Evolutionary conservation across 2,329 filamentous ascomycete genomes (phyloP).

Genomic region (Acrocalymma vagum): DNA sequence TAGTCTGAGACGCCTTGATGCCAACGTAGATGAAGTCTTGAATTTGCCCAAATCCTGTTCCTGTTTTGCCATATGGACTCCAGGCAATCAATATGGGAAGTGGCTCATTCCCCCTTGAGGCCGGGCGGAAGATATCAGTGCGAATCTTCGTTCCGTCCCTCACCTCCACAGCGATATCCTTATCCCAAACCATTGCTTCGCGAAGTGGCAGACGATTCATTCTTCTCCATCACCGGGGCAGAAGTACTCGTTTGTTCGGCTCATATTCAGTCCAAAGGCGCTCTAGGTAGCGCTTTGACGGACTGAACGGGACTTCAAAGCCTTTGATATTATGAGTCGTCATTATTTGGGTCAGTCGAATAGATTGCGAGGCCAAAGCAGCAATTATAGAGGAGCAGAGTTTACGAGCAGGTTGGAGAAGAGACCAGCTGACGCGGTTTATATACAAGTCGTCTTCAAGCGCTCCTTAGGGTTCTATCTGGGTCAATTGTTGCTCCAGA

Average conservation of each 20-base stretch:
- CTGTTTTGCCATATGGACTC: not conserved
- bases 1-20: no score
- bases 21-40: no score
- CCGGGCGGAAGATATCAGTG: conserved; percentile 25
- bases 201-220: not conserved
- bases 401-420: no score
- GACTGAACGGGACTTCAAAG: not conserved
- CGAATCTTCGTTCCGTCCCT: conserved; percentile 10
- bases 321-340: conserved; percentile 1
- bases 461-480: no score
- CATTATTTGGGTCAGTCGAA: no score
- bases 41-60: no score
- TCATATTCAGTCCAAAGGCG: conserved; percentile 3
- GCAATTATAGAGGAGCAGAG: no score
- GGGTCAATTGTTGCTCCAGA: no score
- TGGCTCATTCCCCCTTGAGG: conserved; percentile 12
- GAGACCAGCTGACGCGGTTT: no score
- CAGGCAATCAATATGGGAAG: not conserved
- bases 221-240: conserved; percentile 1
- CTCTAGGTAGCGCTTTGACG: not conserved
- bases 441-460: no score
- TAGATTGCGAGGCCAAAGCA: no score
- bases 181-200: conserved; percentile 3
- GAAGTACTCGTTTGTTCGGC: conserved; percentile 3
- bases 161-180: conserved; percentile 1